Evolutionary conservation across 208 protist species (phyloP), one percentile per base, ranked within the genome.

Genomic region (Jaenimonas drosophilae): DNA sequence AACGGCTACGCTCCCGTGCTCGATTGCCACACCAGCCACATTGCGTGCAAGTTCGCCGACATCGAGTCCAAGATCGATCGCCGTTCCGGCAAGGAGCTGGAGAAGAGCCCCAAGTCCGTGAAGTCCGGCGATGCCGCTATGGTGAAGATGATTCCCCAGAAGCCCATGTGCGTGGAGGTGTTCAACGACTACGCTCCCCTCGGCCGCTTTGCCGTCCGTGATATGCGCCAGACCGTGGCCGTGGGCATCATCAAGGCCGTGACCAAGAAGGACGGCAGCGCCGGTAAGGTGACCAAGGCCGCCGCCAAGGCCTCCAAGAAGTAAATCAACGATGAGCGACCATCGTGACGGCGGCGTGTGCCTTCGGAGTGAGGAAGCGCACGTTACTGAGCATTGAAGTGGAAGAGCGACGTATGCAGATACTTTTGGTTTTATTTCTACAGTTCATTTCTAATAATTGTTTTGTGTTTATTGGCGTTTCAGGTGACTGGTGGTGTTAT

Each of bases 211-310:
- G 94, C 89, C 57, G 76, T 97, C 38, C 82, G 94, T 41, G 95
- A 98, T 50, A 96, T 96, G 87, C 63, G 75, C 44, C 81, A 92
- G 67, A 98, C 95, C 23, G 92, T 98, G 21, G 96, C 92, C 43
- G 94, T 98, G 57, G 96, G 96, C 65, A 79, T 98, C 68, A 94
- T 98, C 88, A 97, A 34, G 31, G 76, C 47, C 52, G 67, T 78
- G 54, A 77, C 31, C 11, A 86, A 86, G 69, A 86, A 82, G 70
- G 76, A 82, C 19, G 53, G 49, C 34, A 58, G 64, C 57, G 63
- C 48, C 51, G 77, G 77, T 34, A 87, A 87, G 70, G 77, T 87
- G 17, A 87, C 77, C 51, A 87, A 87, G 63, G 64, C 77, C 41
- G 77, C 77, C 26, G 52, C 44, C 21, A 87, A 87, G 70, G 69